A percentile compares a stretch with the other conserved stretches of the same genome.
Evolutionary conservation across 805 yeast species (phyloP).

Genomic region (Candida chilensis): DNA sequence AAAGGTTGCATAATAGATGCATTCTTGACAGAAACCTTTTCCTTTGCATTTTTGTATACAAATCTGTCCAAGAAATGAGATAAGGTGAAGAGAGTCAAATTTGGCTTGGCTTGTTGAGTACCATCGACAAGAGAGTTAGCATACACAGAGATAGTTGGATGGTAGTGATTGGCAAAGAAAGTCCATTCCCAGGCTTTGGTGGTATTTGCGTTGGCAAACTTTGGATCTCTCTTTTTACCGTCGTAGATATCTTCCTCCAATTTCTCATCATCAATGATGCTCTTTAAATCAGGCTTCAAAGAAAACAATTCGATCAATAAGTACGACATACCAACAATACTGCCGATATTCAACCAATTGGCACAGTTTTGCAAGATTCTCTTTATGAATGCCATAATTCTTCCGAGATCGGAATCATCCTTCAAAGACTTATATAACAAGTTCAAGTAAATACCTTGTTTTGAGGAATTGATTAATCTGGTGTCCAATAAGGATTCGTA

Average conservation of each 20-base stretch:
- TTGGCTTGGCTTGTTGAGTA: constrained; percentile 63
- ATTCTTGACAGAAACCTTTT: constrained; percentile 67
- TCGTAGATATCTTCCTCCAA: constrained; percentile 42
- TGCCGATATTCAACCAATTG: constrained; percentile 84
- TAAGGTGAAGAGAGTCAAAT: constrained; percentile 78
- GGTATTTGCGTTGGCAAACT: constrained; percentile 73
- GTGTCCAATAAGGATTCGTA: constrained; percentile 86
- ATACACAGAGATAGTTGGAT: constrained; percentile 83
- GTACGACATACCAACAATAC: constrained; percentile 74
- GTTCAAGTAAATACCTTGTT: constrained; percentile 87
- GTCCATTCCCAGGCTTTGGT: constrained; percentile 83
- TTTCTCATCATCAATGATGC: constrained; percentile 13
- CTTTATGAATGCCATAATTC: constrained; percentile 86
- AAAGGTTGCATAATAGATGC: constrained; percentile 96
- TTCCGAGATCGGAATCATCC: constrained; percentile 47
- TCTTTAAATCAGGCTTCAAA: constrained; percentile 1
- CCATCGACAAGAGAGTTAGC: constrained; percentile 56
- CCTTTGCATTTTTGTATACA: constrained; percentile 88
- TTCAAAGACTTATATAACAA: constrained; percentile 77
- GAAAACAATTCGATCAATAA: constrained; percentile 65
- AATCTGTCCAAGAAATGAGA: constrained; percentile 91
- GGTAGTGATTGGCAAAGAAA: constrained; percentile 73
- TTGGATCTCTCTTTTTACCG: constrained; percentile 88
- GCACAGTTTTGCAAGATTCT: constrained; percentile 79
- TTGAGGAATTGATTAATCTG: constrained; percentile 77